A percentile compares a stretch with the other conserved stretches of the same genome.
phyloP scores from a whole-genome alignment of 176 grass and related monocot species.

The Neostapfia colusana region DNA sequence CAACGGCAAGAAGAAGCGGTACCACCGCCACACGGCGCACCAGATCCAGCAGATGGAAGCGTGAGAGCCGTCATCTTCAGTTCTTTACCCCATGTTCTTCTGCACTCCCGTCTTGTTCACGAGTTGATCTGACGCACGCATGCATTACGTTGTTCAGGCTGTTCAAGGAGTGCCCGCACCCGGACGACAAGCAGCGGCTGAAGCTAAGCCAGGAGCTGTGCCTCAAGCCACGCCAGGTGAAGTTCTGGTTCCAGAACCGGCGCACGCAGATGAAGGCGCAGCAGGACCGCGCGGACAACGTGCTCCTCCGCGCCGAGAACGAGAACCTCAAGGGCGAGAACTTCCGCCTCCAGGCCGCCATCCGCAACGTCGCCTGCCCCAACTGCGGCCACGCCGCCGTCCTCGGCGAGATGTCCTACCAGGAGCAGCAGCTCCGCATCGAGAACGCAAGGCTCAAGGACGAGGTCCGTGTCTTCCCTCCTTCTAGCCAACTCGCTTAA shows the following conservation, averaged over 20 bases:
- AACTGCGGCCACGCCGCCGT: slow-evolving; percentile 88
- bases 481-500: not conserved
- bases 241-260: slow-evolving; percentile 99
- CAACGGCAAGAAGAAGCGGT: slow-evolving; percentile 85
- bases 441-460: slow-evolving; percentile 95
- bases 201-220: slow-evolving; percentile 95
- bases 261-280: slow-evolving; percentile 99
- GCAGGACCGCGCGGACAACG: slow-evolving; percentile 88
- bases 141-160: slow-evolving; percentile 41
- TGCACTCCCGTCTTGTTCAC: not conserved
- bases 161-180: slow-evolving; percentile 98
- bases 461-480: slow-evolving; percentile 48
- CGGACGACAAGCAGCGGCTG: slow-evolving; percentile 95
- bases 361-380: slow-evolving; percentile 89
- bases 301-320: slow-evolving; percentile 81
- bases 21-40: slow-evolving; percentile 94
- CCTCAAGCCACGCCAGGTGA: slow-evolving; percentile 90
- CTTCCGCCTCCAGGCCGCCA: slow-evolving; percentile 80
- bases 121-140: not conserved
- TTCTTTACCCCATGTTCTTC: not conserved
- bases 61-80: slow-evolving; percentile 35
- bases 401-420: slow-evolving; percentile 83
- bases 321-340: slow-evolving; percentile 91
- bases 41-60: slow-evolving; percentile 99
- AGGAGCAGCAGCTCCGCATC: slow-evolving; percentile 91